These are phyloP conservation scores for Physcomitrellopsis africana DNA, from an alignment of 225 moss, liverwort and hornwort genomes.

Conservation along the genomic window DNA sequence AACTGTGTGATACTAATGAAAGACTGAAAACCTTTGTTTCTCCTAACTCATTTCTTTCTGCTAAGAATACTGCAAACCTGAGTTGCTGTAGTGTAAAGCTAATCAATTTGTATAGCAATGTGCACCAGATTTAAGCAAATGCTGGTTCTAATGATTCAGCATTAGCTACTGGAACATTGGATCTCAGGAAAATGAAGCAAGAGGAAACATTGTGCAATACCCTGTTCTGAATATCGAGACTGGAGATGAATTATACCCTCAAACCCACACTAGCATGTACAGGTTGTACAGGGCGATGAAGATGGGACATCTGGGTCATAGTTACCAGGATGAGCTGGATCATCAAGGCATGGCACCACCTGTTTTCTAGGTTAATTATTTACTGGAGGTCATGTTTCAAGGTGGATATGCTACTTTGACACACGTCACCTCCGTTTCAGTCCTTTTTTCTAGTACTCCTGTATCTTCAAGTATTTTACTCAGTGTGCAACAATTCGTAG, in stretches of 20 bases:
- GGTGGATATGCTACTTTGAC: constrained; percentile 41
- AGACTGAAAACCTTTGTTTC: constrained; percentile 62
- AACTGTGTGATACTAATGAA: constrained; percentile 63
- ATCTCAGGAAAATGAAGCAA: constrained; percentile 51
- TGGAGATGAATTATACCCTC: constrained; percentile 28
- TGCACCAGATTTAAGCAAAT: constrained; percentile 60
- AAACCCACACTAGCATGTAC: background rate
- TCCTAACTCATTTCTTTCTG: constrained; percentile 18
- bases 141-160: constrained; percentile 68
- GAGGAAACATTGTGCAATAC: constrained; percentile 35
- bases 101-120: constrained; percentile 62
- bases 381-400: constrained; percentile 39
- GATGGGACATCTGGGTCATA: constrained; percentile 60
- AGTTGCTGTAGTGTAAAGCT: constrained; percentile 56
- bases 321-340: constrained; percentile 53
- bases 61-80: too few species aligned
- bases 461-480: too few species aligned
- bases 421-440: background rate
- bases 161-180: constrained; percentile 71
- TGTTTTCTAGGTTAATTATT: constrained; percentile 64
- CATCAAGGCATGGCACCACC: constrained; percentile 50
- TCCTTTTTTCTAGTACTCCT: background rate
- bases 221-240: constrained; percentile 58
- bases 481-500: too few species aligned
- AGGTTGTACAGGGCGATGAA: constrained; percentile 44